Base-by-base conservation (phyloP, 495 filamentous ascomycete genomes). In the Achaetomiella virescens region DNA sequence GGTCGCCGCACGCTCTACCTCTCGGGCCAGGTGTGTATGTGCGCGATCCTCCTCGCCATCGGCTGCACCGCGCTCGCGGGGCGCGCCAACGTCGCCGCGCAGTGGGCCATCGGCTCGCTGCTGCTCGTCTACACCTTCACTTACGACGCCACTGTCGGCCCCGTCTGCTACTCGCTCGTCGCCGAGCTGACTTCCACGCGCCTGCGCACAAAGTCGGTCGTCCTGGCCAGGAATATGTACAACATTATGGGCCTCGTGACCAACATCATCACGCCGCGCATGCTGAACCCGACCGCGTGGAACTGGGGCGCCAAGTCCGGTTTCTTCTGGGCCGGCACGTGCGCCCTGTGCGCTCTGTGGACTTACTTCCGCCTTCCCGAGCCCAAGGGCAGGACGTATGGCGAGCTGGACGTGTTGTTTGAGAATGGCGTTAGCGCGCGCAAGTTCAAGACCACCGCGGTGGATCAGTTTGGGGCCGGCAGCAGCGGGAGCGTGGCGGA, bases 121-220 rank as follows among this genome's bases (percentile, higher is more conserved):
- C 74, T 84, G 48, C 63, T 81, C 40, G 56, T 76, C 49, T 81
- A 70, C 67, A 74, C 77, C 2, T 57, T 75, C 51, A 60, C 78
- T 57, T 80, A 79, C 66, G 71, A 82, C 54, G 70, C 81, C 58
- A 78, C 79, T n/a, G 76, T 85, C 54, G 82, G 81, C 15, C 77
- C 80, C 6, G 75, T 83, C 24, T 79, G 76, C 62, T 84, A 83
- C 63, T 79, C 80, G 6, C 76, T 84, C 58, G 81, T 84, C 9
- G 75, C 80, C 17, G 81, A 84, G 59, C 64, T 84, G 3, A 75
- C 79, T 2, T 78, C 81, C 15, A 75, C 75, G 11, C 72, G 79
- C 10, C 72, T 80, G 18, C 73, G 78, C 44, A 69, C 76, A 25
- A 78, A 81, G 55, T 80, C 79, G 29, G 72, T 84, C 37, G 78